These are phyloP conservation scores for Hypoxylon rickii DNA, from an alignment of 495 filamentous ascomycete genomes.

Conservation along the genomic window DNA sequence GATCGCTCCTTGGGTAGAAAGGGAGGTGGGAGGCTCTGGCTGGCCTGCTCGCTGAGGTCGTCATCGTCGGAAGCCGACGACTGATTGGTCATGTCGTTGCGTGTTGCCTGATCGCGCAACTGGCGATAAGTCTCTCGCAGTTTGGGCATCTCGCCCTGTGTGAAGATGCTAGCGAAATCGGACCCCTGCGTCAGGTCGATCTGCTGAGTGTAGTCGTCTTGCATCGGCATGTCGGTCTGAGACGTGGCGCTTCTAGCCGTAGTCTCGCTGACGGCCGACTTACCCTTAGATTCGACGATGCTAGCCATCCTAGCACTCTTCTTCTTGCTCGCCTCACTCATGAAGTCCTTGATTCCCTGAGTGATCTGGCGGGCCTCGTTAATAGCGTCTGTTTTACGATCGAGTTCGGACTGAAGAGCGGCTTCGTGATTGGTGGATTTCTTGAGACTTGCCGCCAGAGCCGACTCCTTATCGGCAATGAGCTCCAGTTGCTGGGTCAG, in stretches of 20 bases:
- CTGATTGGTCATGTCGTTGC: conserved; percentile 8
- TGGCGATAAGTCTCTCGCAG: conserved; percentile 44
- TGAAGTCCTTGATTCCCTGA: conserved; percentile 40
- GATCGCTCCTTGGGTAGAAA: conserved; percentile 17
- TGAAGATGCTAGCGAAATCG: conserved; percentile 47
- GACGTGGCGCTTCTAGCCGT: conserved; percentile 39
- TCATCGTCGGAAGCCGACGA: conserved; percentile 23
- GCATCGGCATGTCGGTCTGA: conserved; percentile 41
- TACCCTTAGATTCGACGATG: conserved; percentile 43
- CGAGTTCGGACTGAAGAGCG: conserved; percentile 30
- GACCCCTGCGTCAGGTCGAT: conserved; percentile 48
- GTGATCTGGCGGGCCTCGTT: conserved; percentile 31
- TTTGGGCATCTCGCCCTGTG: conserved; percentile 44
- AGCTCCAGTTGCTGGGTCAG: conserved; percentile 26
- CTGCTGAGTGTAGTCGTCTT: conserved; percentile 50
- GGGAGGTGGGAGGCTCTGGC: conserved; percentile 17
- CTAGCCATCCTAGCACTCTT: conserved; percentile 44
- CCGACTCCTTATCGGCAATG: conserved; percentile 40
- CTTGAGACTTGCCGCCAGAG: conserved; percentile 40
- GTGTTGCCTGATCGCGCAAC: conserved; percentile 32
- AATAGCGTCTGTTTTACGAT: conserved; percentile 24
- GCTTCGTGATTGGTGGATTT: conserved; percentile 35
- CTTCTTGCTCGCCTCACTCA: conserved; percentile 37
- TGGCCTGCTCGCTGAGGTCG: conserved; percentile 28
- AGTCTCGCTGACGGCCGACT: conserved; percentile 28